Percentiles rank a stretch among this genome's conserved stretches.
phyloP scores from a whole-genome alignment of 257 asterid genomes.

The Thymus mandschuricus region DNA sequence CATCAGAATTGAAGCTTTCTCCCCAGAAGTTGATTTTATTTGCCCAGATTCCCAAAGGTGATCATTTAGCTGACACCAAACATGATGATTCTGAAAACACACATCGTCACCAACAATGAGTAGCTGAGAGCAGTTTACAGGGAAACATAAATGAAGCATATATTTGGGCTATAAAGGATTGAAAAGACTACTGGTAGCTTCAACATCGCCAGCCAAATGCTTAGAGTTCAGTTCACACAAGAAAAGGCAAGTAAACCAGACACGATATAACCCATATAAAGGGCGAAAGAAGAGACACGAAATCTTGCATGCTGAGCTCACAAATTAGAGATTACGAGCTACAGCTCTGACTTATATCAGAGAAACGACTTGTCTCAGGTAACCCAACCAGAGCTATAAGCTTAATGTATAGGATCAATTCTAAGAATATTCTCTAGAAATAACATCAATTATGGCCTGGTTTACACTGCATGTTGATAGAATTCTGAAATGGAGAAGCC shows the following conservation, averaged over 20 bases:
- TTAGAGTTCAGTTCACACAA: not conserved
- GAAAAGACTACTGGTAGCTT: slow-evolving; percentile 15
- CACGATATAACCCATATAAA: not conserved
- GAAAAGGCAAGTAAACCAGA: not conserved
- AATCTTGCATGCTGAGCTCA: slow-evolving; percentile 4
- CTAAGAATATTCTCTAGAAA: not conserved
- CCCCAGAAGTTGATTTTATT: slow-evolving; percentile 77
- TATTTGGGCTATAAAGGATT: slow-evolving; percentile 18
- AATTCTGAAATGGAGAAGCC: slow-evolving; percentile 26
- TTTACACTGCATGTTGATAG: slow-evolving; percentile 6
- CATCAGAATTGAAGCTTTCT: slow-evolving; percentile 62
- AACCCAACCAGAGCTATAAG: not conserved
- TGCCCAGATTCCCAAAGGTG: slow-evolving; percentile 76
- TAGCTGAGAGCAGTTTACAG: slow-evolving; percentile 19
- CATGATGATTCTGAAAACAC: slow-evolving; percentile 66
- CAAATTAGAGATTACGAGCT: not conserved
- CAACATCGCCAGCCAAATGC: slow-evolving; percentile 6
- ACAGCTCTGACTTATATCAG: not conserved
- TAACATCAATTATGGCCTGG: not conserved
- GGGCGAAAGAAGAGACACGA: slow-evolving; percentile 3
- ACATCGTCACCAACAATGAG: slow-evolving; percentile 20
- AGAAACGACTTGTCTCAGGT: slow-evolving; percentile 18
- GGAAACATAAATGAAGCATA: not conserved
- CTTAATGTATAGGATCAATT: not conserved
- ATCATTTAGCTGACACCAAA: slow-evolving; percentile 71